Evolutionary conservation across 805 yeast genomes (phyloP).

Genomic region (Candida boleticola): DNA sequence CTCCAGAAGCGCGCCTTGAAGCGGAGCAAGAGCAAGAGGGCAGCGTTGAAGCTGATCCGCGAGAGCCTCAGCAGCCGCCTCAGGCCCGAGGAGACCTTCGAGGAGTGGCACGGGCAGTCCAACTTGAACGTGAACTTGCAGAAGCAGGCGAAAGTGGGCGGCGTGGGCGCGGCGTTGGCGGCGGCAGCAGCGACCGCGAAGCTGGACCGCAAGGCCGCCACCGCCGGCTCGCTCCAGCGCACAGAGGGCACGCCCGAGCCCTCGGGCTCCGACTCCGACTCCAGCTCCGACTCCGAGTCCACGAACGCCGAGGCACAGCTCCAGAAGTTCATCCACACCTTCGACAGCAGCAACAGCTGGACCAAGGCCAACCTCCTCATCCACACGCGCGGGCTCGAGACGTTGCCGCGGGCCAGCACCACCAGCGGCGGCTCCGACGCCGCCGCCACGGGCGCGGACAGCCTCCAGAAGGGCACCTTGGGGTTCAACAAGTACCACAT

Average conservation of each 20-base stretch:
- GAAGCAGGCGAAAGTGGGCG: conserved; percentile 2
- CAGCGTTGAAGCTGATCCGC: conserved; percentile 21
- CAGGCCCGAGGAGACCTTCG: conserved; percentile 33
- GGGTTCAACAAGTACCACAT: conserved; percentile 24
- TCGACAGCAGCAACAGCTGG: conserved; percentile 18
- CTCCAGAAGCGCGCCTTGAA: conserved; percentile 10
- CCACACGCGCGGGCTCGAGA: conserved; percentile 21
- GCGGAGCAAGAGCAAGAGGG: conserved; percentile 8
- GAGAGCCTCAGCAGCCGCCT: conserved; percentile 22
- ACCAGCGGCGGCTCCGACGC: background rate
- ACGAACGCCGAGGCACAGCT: conserved; percentile 2
- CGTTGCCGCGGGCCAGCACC: conserved; percentile 17
- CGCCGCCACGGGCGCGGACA: background rate
- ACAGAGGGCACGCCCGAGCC: background rate
- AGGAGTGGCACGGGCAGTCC: conserved; percentile 27
- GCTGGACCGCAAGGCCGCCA: background rate
- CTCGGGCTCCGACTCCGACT: background rate
- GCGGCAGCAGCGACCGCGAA: conserved; percentile 7
- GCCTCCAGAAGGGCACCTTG: conserved; percentile 5
- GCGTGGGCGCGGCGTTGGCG: conserved; percentile 16
- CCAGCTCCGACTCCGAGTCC: background rate
- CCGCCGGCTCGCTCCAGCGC: background rate
- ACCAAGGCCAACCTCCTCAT: conserved; percentile 20
- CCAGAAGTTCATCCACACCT: conserved; percentile 10
- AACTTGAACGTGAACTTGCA: conserved; percentile 14